Conservation (phyloP, 2,329 filamentous ascomycete genomes). For the Helminthosporium solani region DNA sequence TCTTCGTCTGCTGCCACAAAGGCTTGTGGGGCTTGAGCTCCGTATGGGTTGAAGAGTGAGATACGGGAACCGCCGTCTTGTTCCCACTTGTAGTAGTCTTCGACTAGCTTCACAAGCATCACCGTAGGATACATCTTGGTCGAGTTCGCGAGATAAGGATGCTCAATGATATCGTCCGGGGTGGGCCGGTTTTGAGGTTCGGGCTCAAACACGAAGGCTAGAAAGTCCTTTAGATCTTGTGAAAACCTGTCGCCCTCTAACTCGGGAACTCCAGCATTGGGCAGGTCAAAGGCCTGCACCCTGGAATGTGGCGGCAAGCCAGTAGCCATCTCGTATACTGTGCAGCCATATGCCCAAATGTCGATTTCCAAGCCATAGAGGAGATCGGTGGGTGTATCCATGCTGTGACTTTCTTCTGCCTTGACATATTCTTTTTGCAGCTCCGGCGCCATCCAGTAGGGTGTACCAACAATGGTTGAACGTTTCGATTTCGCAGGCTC, state of each 20-base stretch:
- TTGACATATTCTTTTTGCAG: constrained; percentile 55
- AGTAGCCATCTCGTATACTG: constrained; percentile 78
- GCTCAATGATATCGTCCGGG: constrained; percentile 68
- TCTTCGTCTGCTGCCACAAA: constrained; percentile 47
- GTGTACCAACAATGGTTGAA: constrained; percentile 78
- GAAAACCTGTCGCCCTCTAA: constrained; percentile 74
- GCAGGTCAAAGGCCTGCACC: constrained; percentile 28
- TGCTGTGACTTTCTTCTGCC: constrained; percentile 58
- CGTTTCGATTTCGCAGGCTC: constrained; percentile 72
- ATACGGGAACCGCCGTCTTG: constrained; percentile 69
- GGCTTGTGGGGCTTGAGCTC: constrained; percentile 57
- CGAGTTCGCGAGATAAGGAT: constrained; percentile 68
- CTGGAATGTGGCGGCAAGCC: constrained; percentile 69
- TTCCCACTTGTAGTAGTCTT: constrained; percentile 75
- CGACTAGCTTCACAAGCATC: constrained; percentile 64
- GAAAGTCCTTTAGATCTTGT: constrained; percentile 65
- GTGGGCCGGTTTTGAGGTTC: constrained; percentile 68
- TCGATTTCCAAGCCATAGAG: constrained; percentile 58
- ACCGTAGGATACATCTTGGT: constrained; percentile 63
- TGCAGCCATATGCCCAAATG: constrained; percentile 83
- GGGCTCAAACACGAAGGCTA: constrained; percentile 71
- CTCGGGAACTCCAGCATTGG: constrained; percentile 59
- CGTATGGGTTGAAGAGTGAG: constrained; percentile 62
- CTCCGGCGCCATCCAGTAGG: constrained; percentile 85
- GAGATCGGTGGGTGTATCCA: constrained; percentile 52